Evolutionary conservation across 208 protist genomes (phyloP).

Genomic region (Trypanosoma brucei): DNA sequence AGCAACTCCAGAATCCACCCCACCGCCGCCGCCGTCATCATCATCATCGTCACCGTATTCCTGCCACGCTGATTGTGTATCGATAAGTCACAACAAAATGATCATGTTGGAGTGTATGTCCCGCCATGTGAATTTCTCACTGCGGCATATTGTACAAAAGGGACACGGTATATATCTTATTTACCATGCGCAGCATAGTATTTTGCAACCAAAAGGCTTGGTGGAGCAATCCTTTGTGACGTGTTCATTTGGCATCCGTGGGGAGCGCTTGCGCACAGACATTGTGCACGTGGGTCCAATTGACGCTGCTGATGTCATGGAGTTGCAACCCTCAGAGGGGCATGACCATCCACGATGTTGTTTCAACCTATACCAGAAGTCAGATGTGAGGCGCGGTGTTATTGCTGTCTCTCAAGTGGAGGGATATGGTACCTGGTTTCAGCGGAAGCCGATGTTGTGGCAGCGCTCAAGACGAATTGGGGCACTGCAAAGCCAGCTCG

Average conservation of each 20-base stretch:
- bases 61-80: conserved; percentile 24
- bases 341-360: conserved; percentile 8
- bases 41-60: conserved; percentile 3
- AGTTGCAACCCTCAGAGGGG: conserved; percentile 21
- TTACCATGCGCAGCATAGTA: conserved; percentile 69
- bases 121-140: conserved; percentile 73
- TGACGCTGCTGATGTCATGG: conserved; percentile 60
- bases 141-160: conserved; percentile 83
- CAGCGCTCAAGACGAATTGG: conserved; percentile 81
- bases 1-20: background rate
- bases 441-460: conserved; percentile 87
- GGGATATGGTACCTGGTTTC: conserved; percentile 83
- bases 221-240: conserved; percentile 84
- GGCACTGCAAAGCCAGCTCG: conserved; percentile 74
- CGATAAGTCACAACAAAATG: conserved; percentile 81
- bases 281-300: conserved; percentile 77
- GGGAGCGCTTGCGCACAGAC: conserved; percentile 77
- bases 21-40: conserved; percentile 7
- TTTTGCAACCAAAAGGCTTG: conserved; percentile 67
- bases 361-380: conserved; percentile 50
- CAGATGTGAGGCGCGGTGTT: conserved; percentile 53
- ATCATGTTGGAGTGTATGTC: conserved; percentile 65
- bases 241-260: conserved; percentile 67
- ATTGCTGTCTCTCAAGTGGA: conserved; percentile 78
- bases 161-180: conserved; percentile 83